Evolutionary conservation across 2,329 filamentous ascomycete genomes (phyloP).

Genomic region (Calonectria montana): DNA sequence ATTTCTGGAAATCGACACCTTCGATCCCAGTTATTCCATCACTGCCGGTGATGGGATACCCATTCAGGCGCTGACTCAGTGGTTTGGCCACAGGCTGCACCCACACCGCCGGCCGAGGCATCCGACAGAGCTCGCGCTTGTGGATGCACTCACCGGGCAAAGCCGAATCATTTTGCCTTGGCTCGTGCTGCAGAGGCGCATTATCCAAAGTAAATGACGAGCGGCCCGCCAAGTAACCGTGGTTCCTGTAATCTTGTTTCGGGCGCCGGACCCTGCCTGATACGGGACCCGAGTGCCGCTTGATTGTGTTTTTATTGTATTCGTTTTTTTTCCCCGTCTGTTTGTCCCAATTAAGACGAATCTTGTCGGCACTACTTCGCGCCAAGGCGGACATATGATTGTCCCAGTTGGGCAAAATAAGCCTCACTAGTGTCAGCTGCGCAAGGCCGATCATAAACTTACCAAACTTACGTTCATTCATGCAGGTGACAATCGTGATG

Average conservation of each 20-base stretch:
- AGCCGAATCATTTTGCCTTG: neutral
- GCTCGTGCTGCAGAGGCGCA: neutral
- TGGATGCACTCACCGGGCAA: neutral
- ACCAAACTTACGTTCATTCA: neutral
- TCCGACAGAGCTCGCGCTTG: neutral
- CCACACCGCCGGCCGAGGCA: neutral
- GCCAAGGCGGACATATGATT: neutral
- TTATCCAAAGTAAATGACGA: neutral
- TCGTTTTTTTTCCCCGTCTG: neutral
- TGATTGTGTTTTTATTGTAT: neutral
- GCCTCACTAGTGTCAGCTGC: neutral
- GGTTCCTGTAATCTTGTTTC: neutral
- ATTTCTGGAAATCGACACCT: too few species aligned
- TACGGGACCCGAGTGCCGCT: too few species aligned
- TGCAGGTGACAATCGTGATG: neutral
- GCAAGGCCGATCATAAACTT: neutral
- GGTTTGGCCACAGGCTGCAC: neutral
- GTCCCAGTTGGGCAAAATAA: neutral
- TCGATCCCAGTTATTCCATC: neutral
- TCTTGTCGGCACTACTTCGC: neutral
- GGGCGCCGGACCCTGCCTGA: neutral
- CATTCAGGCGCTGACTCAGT: neutral
- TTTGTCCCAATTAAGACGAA: neutral
- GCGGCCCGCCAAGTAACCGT: neutral
- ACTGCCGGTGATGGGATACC: neutral